Base-by-base conservation (phyloP, 306 rosid species). In the Rosa lucieae region DNA sequence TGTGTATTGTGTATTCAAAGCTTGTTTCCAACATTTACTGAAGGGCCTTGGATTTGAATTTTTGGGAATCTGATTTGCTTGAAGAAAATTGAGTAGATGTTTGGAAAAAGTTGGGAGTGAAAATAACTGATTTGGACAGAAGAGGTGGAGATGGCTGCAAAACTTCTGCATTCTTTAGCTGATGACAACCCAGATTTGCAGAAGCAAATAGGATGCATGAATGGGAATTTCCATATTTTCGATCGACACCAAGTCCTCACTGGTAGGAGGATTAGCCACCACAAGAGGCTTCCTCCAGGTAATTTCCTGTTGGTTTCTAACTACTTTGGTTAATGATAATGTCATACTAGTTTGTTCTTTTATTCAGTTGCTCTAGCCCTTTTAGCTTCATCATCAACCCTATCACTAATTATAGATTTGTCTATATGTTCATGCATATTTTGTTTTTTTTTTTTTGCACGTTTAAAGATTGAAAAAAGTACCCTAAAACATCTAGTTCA, bases 201-300 rank as follows among this genome's bases (percentile, higher is more conserved):
- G 86, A 87, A 91, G 92, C 98, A 94, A 86, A 94, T 94, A 29
- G 98, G 98, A 73, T 92, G 97, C 76, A 92, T 94, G 97, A 87
- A 91, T 23, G 97, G 97, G 75, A 94, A 90, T 81, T 82, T 94
- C 80, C 97, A 94, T 42, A 85, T 92, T 67, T 94, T 94, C 26
- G 97, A 94, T 85, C 98, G 96, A 4, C 91, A 87, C 13, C 92
- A 87, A 40, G 62, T 76, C 32, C 78, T 92, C 72, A 67, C 91
- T 3, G 85, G 91, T 32, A 90, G 86, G 74, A 83, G 89, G 49
- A 77, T 84, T 78, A 55, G 75, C 90, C 97, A 75, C 89, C 98
- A 83, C 80, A 92, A 88, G 88, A 86, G 88, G 77, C 88, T 89
- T 84, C 88, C 92, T 82, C 73, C 89, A 63, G 91, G 93, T 92